phyloP scores from a whole-genome alignment of 148 eudicot genomes.

The Hydrangea macrophylla region DNA sequence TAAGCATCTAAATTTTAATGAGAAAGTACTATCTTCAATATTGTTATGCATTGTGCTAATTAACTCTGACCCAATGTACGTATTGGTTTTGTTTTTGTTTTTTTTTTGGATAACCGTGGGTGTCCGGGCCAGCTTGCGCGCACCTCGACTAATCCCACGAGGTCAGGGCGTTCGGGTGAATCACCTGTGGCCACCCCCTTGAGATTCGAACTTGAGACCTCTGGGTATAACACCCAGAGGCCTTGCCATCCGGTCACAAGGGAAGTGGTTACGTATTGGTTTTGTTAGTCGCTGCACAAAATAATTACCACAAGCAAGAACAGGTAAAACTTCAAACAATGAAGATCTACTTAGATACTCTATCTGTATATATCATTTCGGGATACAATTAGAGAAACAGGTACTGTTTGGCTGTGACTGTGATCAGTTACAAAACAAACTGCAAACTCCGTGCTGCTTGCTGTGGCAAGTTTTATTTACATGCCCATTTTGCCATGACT shows the following conservation, averaged over 20 bases:
- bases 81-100: too few relatives aligned
- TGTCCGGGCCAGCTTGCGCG: too few relatives aligned
- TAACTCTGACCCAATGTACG: slow-evolving; percentile 14
- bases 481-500: too few relatives aligned
- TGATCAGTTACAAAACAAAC: slow-evolving; percentile 88
- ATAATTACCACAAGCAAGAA: slow-evolving; percentile 62
- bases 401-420: slow-evolving; percentile 92
- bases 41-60: slow-evolving; percentile 4
- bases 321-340: slow-evolving; percentile 49
- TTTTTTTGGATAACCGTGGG: too few relatives aligned
- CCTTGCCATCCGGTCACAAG: too few relatives aligned
- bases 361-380: slow-evolving; percentile 75
- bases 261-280: too few relatives aligned
- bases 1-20: neutral
- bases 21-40: slow-evolving; percentile 3
- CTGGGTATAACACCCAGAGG: too few relatives aligned
- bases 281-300: slow-evolving; percentile 88
- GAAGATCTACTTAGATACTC: slow-evolving; percentile 58
- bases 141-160: too few relatives aligned
- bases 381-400: slow-evolving; percentile 58
- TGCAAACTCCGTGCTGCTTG: slow-evolving; percentile 96
- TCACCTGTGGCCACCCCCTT: too few relatives aligned
- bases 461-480: slow-evolving; percentile 86
- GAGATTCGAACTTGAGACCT: too few relatives aligned
- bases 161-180: too few relatives aligned